Conservation (phyloP, 192 early-diverging fungal genomes). For the Dissophora globulifera region DNA sequence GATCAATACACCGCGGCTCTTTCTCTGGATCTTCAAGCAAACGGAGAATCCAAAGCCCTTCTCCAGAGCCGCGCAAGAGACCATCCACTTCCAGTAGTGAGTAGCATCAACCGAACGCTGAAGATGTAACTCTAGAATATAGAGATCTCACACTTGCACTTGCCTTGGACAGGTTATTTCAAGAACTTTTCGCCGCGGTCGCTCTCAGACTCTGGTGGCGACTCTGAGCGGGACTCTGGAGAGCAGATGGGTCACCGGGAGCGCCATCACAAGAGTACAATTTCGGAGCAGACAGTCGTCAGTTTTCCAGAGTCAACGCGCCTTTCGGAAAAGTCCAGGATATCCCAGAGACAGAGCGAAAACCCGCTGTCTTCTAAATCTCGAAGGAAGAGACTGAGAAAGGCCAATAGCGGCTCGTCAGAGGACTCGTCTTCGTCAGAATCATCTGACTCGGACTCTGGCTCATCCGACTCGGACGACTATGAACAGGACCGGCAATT, state of each 20-base stretch:
- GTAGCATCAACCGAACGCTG: background rate
- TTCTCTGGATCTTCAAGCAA: slow-evolving; percentile 1
- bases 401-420: background rate
- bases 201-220: background rate
- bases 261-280: background rate
- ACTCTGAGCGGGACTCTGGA: background rate
- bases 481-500: slow-evolving; percentile 8
- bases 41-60: slow-evolving; percentile 4
- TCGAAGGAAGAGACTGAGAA: background rate
- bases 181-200: background rate
- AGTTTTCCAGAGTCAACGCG: background rate
- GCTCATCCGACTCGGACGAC: slow-evolving; percentile 18
- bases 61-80: slow-evolving; percentile 21
- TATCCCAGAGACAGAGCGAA: background rate
- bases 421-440: slow-evolving; percentile 8
- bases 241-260: background rate
- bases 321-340: background rate
- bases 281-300: background rate
- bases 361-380: background rate
- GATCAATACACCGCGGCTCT: background rate
- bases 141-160: background rate
- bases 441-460: slow-evolving; percentile 15
- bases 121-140: background rate
- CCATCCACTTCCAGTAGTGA: background rate
- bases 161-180: background rate